phyloP scores from a whole-genome alignment of 1,284 basidiomycete genomes.

The Megacollybia platyphylla region DNA sequence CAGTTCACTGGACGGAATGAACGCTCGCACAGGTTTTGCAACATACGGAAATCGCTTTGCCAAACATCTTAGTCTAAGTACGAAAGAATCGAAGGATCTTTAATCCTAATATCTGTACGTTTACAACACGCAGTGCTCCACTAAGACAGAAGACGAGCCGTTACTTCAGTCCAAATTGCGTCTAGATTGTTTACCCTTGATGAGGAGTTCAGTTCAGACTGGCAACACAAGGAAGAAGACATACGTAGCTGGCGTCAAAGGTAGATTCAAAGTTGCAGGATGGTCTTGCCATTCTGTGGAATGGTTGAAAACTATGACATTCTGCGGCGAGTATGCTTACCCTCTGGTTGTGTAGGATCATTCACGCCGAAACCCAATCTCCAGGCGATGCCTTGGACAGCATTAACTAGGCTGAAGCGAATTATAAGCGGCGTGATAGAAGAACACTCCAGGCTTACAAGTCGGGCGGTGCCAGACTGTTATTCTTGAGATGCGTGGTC shows the following conservation, averaged over 20 bases:
- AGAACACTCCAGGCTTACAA: constrained; percentile 6
- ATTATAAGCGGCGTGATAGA: constrained; percentile 2
- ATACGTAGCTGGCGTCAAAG: constrained; percentile 9
- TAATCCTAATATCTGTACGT: not conserved
- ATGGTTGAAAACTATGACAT: not conserved
- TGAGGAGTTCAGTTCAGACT: not conserved
- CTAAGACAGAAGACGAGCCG: not conserved
- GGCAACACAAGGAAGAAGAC: constrained; percentile 2
- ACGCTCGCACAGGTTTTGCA: constrained; percentile 61
- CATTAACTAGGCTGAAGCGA: constrained; percentile 10
- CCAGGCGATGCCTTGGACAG: constrained; percentile 13
- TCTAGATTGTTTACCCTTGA: constrained; percentile 10
- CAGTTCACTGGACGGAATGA: constrained; percentile 72
- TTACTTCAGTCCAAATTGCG: constrained; percentile 7
- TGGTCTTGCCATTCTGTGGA: constrained; percentile 15
- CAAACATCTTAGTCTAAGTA: constrained; percentile 17
- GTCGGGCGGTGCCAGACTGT: constrained; percentile 7
- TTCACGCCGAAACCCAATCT: constrained; percentile 10
- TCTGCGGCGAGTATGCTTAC: constrained; percentile 5
- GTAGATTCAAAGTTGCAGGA: constrained; percentile 12
- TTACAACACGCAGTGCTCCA: not conserved
- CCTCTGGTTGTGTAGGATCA: constrained; percentile 9
- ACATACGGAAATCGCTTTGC: constrained; percentile 56
- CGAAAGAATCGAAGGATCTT: not conserved
- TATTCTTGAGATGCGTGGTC: constrained; percentile 34